Evolutionary conservation across 257 asterid species (phyloP), one percentile per base, ranked within the genome.

Genomic region (Lycium ferocissimum): DNA sequence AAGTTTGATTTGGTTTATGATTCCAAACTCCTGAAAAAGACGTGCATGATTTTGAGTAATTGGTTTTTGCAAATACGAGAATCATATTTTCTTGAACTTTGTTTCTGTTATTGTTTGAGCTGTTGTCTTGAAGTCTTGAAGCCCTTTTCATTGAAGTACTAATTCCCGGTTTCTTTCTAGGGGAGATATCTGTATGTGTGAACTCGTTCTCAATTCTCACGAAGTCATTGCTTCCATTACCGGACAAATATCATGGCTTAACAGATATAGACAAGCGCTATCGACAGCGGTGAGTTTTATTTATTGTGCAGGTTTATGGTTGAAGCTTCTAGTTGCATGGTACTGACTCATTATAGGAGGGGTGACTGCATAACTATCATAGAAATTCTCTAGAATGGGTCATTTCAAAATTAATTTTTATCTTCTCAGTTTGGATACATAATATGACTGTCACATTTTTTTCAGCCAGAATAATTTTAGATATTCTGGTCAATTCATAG

Each of bases 241-340:
- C 98, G 15, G 98, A 97, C 91, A 97, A 97, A 84, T 97, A 89
- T 89, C 99, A 97, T 92, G 99, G 99, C 88, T 89, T 97, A 84
- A 92, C 98, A 65, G 99, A 97, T 90, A 86, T 97, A 87, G 99
- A 93, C 85, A 95, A 95, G 87, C 95, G 99, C 38, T 97, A 97
- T 82, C 98, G 99, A 84, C 98, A 97, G 85, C 91, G 99, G 99
- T 96, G 87, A 85, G 85, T 76, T 84, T 63, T n/a, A 54, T 85
- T 80, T 73, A 82, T 80, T 45, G 40, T 4, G 6, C 78, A 12
- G 11, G 43, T 59, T 80, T 80, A 4, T 80, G 35, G 73, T 83
- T 86, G 56, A 61, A 76, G 67, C 66, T 22, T 72, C 71, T 83
- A 67, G n/a, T 43, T 69, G 33, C 65, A 66, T 80, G 33, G 33